Evolutionary conservation across 352 stramenopile genomes (phyloP).

Genomic region (Stramenopiles sp.): DNA sequence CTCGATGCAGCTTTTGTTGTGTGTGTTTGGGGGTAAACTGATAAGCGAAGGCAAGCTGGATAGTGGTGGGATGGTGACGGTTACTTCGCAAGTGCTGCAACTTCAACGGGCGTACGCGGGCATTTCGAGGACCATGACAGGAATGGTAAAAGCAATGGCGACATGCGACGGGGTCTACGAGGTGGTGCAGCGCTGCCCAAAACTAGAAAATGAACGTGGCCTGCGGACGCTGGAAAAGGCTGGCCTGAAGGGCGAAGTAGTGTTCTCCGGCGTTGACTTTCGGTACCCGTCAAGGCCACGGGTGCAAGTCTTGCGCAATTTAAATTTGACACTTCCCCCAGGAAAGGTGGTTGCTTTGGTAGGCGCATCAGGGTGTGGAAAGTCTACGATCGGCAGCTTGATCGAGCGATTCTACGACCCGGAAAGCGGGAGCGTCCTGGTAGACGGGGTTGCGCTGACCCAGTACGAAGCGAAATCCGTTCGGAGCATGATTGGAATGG

Average conservation of each 20-base stretch:
- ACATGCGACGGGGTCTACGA: not conserved
- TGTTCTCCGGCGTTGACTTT: constrained; percentile 13
- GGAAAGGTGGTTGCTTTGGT: constrained; percentile 59
- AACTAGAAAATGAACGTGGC: not conserved
- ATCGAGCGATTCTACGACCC: constrained; percentile 58
- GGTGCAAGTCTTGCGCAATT: constrained; percentile 40
- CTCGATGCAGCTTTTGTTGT: constrained; percentile 10
- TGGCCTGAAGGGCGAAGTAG: not conserved
- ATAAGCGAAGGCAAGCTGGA: constrained; percentile 13
- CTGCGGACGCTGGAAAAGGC: no score
- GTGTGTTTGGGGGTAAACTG: constrained; percentile 16
- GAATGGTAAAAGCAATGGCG: not conserved
- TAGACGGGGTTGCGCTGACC: constrained; percentile 49
- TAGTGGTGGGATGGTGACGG: constrained; percentile 13
- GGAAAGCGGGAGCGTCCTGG: constrained; percentile 32
- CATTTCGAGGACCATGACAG: constrained; percentile 8
- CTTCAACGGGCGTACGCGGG: constrained; percentile 14
- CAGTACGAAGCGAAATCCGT: constrained; percentile 37
- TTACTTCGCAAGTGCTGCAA: constrained; percentile 18
- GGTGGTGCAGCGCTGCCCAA: not conserved
- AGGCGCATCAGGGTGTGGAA: constrained; percentile 52
- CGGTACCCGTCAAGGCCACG: constrained; percentile 9
- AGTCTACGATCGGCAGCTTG: constrained; percentile 53
- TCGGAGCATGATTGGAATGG: constrained; percentile 38
- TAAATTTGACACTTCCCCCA: constrained; percentile 40